phyloP scores from a whole-genome alignment of 2,329 filamentous ascomycete genomes.

The Calonectria fujianensis region DNA sequence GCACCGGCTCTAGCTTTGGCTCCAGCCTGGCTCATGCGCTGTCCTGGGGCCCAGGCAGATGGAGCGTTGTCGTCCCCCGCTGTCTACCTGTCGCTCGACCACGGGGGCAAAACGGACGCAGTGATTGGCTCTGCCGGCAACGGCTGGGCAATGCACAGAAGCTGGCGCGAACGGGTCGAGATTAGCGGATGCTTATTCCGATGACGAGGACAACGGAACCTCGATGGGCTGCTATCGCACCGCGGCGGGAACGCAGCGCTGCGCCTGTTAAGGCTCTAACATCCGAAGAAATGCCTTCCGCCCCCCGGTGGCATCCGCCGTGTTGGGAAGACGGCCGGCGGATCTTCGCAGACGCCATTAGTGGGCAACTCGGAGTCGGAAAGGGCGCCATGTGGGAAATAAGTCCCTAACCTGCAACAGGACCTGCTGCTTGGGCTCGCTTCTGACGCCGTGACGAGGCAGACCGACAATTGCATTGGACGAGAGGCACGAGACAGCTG shows the following conservation, averaged over 20 bases:
- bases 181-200: slow-evolving; percentile 55
- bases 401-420: background rate
- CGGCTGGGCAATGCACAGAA: slow-evolving; percentile 38
- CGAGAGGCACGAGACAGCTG: background rate
- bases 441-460: slow-evolving; percentile 15
- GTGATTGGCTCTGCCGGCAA: slow-evolving; percentile 55
- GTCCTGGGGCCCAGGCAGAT: slow-evolving; percentile 22
- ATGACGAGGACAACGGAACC: slow-evolving; percentile 36
- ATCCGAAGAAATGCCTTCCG: background rate
- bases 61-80: slow-evolving; percentile 25
- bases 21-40: slow-evolving; percentile 29
- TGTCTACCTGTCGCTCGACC: slow-evolving; percentile 56
- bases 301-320: slow-evolving; percentile 27
- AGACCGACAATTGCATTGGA: slow-evolving; percentile 9
- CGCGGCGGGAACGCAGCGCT: background rate
- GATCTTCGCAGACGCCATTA: background rate
- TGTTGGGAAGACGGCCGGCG: slow-evolving; percentile 20
- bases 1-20: slow-evolving; percentile 6
- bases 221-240: slow-evolving; percentile 27
- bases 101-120: slow-evolving; percentile 56
- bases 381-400: slow-evolving; percentile 26
- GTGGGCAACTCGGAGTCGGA: slow-evolving; percentile 6
- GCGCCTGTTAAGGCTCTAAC: background rate
- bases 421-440: background rate
- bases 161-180: slow-evolving; percentile 48